These are phyloP conservation scores for Pseudophaeomoniella oleicola DNA, from an alignment of 2,329 filamentous ascomycete species.

Conservation along the genomic window DNA sequence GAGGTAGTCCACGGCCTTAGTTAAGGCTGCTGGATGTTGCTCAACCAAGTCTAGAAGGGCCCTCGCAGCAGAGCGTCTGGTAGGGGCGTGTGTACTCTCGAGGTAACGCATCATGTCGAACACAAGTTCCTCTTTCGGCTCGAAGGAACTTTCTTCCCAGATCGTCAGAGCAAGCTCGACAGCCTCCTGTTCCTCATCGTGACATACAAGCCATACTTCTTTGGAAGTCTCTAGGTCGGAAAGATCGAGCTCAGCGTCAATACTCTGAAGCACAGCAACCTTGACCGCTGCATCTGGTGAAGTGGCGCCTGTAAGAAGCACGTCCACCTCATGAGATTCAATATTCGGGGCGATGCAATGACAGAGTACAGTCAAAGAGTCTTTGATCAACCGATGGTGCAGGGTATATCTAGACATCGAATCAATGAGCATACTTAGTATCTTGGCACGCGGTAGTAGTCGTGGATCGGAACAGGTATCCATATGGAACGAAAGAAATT, in stretches of 20 bases:
- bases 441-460: slow-evolving; percentile 58
- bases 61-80: slow-evolving; percentile 70
- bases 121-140: slow-evolving; percentile 51
- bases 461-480: slow-evolving; percentile 60
- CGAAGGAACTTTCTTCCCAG: slow-evolving; percentile 85
- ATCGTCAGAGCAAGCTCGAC: slow-evolving; percentile 69
- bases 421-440: slow-evolving; percentile 56
- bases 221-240: slow-evolving; percentile 74
- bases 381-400: slow-evolving; percentile 90
- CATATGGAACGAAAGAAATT: slow-evolving; percentile 81
- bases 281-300: slow-evolving; percentile 68
- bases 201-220: slow-evolving; percentile 84
- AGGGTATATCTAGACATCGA: slow-evolving; percentile 83
- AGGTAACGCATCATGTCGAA: slow-evolving; percentile 62
- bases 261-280: slow-evolving; percentile 72
- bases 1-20: slow-evolving; percentile 48
- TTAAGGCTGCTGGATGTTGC: slow-evolving; percentile 44
- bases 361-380: slow-evolving; percentile 76
- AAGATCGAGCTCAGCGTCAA: slow-evolving; percentile 83
- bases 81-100: slow-evolving; percentile 62
- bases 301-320: slow-evolving; percentile 65
- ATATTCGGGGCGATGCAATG: slow-evolving; percentile 77
- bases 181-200: slow-evolving; percentile 84
- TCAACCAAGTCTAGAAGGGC: slow-evolving; percentile 62
- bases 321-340: slow-evolving; percentile 51